A percentile compares a stretch with the other conserved stretches of the same genome.
Conservation (phyloP, 371 early-diverging fungal genomes). For the Mortierella sp. region DNA sequence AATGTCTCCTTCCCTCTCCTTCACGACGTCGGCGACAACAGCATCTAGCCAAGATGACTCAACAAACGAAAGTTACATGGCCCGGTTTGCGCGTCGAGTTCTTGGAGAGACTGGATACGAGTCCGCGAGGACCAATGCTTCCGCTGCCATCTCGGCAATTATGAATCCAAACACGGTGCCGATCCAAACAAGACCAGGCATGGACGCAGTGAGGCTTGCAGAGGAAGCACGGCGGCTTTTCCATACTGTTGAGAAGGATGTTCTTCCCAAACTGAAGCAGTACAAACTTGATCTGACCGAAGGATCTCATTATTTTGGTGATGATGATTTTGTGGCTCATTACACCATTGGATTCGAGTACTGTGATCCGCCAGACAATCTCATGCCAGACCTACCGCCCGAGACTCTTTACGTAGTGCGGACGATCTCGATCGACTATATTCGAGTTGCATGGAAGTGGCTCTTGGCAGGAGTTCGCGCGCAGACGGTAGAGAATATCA, state of each 20-base stretch:
- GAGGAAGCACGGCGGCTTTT: constrained; percentile 29
- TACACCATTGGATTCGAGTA: constrained; percentile 20
- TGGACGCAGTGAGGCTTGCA: constrained; percentile 11
- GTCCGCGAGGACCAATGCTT: neutral
- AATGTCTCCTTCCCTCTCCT: neutral
- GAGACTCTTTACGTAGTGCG: neutral
- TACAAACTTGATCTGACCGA: constrained; percentile 34
- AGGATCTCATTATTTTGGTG: constrained; percentile 36
- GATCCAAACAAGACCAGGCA: constrained; percentile 12
- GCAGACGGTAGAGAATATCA: neutral
- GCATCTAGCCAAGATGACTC: neutral
- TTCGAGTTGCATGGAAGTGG: constrained; percentile 45
- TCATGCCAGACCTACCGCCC: neutral
- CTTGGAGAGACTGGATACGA: constrained; percentile 6
- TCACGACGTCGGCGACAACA: neutral
- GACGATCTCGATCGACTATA: constrained; percentile 26
- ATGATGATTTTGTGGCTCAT: constrained; percentile 37
- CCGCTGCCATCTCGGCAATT: too few relatives aligned
- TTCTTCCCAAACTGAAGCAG: constrained; percentile 24
- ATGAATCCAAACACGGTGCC: too few relatives aligned
- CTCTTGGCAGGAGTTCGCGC: constrained; percentile 17
- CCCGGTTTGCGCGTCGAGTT: constrained; percentile 15
- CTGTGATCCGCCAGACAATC: neutral
- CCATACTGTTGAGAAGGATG: constrained; percentile 26
- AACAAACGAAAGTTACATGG: constrained; percentile 25